Base-by-base conservation (phyloP, 1,284 basidiomycete species). In the Pholiota adiposa region DNA sequence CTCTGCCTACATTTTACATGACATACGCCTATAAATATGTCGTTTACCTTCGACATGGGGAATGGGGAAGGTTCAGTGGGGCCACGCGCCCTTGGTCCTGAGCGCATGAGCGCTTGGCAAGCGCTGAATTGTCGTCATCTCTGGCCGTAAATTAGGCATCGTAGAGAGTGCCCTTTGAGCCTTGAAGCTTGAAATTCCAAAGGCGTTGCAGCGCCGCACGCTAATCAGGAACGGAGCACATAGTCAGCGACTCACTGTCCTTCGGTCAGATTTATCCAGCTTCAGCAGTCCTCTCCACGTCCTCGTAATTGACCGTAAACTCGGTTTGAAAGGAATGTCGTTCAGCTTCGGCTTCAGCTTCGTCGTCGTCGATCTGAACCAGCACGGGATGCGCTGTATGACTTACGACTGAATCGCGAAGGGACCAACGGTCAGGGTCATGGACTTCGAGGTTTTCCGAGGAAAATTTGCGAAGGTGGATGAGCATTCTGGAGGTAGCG, bases 401-500 rank as follows among this genome's bases (percentile, higher is more conserved):
- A n/a, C 11, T 46, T 2, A 16, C 12, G 14, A 23, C 25, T 14
- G 27, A 25, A 11, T 46, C 44, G 14, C 23, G 44, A 12, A 25
- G 4, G 4, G 44, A 25, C 44, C 44, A 46, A 12, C 23, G 44
- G 4, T 46, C 44, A 3, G 44, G 4, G 8, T 46, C 6, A 8
- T 25, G 27, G n/a, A n/a, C n/a, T 34, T 46, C 53, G 19, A 54
- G 38, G 38, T 46, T 54, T 12, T 54, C 21, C 1, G 21, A 12
- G 21, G 59, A 59, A 2, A 50, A 50, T 62, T 76, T 77, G 51
- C 72, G 71, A 3, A 79, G 68, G 59, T 77, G 75, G 21, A 79
- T 67, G 16, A 79, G 70, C 75, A 79, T 75, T 14, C 78, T 73
- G 1, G 71, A 69, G 2, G 77, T 79, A 64, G 78, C 70, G 16